These are phyloP conservation scores for Suhomyces sp. DNA, from an alignment of 805 yeast species.

Conservation along the genomic window DNA sequence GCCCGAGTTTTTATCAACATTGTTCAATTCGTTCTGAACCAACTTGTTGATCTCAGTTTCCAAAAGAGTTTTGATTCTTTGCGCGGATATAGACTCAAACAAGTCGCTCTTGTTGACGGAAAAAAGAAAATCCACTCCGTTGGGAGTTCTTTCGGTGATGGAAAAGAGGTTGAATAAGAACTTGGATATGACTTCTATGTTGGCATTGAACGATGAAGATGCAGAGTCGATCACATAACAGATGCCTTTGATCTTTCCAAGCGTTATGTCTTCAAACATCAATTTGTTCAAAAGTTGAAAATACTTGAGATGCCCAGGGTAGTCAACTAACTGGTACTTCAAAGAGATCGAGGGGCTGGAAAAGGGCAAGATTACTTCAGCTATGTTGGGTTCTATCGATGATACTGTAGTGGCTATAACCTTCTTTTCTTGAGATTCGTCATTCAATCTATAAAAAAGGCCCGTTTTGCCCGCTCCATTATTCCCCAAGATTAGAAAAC, in stretches of 20 bases:
- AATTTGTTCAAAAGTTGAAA: constrained; percentile 53
- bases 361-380: constrained; percentile 31
- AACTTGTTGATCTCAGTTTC: constrained; percentile 62
- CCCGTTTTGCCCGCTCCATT: constrained; percentile 66
- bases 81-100: constrained; percentile 74
- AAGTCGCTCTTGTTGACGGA: constrained; percentile 86
- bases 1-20: constrained; percentile 34
- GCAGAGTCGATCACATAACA: constrained; percentile 76
- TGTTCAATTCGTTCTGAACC: constrained; percentile 43
- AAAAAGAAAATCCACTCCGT: constrained; percentile 70
- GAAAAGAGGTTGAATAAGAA: constrained; percentile 58
- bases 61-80: constrained; percentile 55
- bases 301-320: constrained; percentile 86
- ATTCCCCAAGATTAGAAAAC: constrained; percentile 64
- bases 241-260: constrained; percentile 56
- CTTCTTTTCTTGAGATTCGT: constrained; percentile 11
- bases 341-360: constrained; percentile 34
- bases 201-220: constrained; percentile 46
- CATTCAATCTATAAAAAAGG: constrained; percentile 38
- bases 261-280: constrained; percentile 38
- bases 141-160: constrained; percentile 59
- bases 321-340: constrained; percentile 59
- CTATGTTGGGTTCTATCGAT: constrained; percentile 36
- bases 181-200: constrained; percentile 47
- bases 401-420: constrained; percentile 29